A percentile compares a stretch with the other conserved stretches of the same genome.
phyloP scores from a whole-genome alignment of 2,329 filamentous ascomycete genomes.

The Alternaria consortialis region DNA sequence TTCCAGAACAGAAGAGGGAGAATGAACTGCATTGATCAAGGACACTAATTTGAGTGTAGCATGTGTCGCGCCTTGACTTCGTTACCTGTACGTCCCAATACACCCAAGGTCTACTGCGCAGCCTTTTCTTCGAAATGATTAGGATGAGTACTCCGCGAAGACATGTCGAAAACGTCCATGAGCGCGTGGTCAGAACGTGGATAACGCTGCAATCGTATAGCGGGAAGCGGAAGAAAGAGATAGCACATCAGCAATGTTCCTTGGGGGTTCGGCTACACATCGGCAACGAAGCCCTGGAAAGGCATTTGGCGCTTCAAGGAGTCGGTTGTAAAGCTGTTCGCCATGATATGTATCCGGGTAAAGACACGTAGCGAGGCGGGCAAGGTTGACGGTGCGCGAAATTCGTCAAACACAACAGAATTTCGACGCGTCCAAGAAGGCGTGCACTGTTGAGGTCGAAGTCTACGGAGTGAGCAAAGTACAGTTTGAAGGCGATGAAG shows the following conservation, averaged over 20 bases:
- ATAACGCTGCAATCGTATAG: background rate
- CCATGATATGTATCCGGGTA: conserved; percentile 13
- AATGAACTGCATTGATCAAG: background rate
- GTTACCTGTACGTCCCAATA: background rate
- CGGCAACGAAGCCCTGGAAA: background rate
- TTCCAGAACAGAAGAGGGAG: background rate
- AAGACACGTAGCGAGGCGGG: conserved; percentile 12
- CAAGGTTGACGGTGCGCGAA: background rate
- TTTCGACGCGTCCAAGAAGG: background rate
- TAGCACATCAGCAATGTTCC: background rate
- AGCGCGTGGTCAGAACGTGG: background rate
- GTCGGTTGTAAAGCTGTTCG: background rate
- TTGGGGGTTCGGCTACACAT: background rate
- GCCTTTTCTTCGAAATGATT: background rate
- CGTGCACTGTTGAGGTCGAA: background rate
- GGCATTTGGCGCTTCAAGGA: background rate
- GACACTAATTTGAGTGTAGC: background rate
- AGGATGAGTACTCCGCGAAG: background rate
- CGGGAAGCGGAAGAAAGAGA: background rate
- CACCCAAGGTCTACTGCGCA: background rate
- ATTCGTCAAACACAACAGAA: background rate
- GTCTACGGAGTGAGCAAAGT: background rate
- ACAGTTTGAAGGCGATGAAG: background rate
- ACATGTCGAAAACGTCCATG: background rate
- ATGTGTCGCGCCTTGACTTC: background rate